These are phyloP conservation scores for Komagataella mondaviorum DNA, from an alignment of 805 yeast genomes.

Conservation along the genomic window DNA sequence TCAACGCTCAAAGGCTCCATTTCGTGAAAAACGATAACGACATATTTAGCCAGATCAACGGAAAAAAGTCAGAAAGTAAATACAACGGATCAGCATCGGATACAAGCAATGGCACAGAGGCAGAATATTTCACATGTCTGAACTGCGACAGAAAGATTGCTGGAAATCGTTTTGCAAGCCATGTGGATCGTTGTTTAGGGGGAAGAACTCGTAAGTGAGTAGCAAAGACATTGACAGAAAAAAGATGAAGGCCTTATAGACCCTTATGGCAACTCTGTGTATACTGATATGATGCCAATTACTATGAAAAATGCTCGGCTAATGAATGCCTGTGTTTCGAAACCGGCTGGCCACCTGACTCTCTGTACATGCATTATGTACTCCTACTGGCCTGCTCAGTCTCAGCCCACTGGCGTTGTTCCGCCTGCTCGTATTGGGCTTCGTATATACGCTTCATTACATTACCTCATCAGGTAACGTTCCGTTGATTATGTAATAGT, in stretches of 20 bases:
- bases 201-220: slow-evolving; percentile 40
- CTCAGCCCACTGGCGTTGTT: not conserved
- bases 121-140: slow-evolving; percentile 58
- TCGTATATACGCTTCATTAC: not conserved
- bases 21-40: slow-evolving; percentile 17
- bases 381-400: too few species aligned
- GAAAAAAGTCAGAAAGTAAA: slow-evolving; percentile 3
- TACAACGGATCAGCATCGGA: slow-evolving; percentile 1
- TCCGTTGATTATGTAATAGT: not conserved
- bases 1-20: slow-evolving; percentile 6
- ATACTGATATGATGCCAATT: not conserved
- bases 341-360: not conserved
- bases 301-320: not conserved
- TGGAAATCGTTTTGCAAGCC: slow-evolving; percentile 87
- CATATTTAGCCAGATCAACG: slow-evolving; percentile 9
- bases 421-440: not conserved
- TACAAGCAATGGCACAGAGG: not conserved
- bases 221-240: not conserved
- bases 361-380: too few species aligned
- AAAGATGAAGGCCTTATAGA: not conserved
- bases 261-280: not conserved
- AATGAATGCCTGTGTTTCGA: not conserved
- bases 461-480: not conserved
- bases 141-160: slow-evolving; percentile 82
- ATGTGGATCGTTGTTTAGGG: slow-evolving; percentile 78